Evolutionary conservation across 2,329 filamentous ascomycete genomes (phyloP), one percentile per base, ranked within the genome.

Genomic region (Coleophoma eucalyptorum): DNA sequence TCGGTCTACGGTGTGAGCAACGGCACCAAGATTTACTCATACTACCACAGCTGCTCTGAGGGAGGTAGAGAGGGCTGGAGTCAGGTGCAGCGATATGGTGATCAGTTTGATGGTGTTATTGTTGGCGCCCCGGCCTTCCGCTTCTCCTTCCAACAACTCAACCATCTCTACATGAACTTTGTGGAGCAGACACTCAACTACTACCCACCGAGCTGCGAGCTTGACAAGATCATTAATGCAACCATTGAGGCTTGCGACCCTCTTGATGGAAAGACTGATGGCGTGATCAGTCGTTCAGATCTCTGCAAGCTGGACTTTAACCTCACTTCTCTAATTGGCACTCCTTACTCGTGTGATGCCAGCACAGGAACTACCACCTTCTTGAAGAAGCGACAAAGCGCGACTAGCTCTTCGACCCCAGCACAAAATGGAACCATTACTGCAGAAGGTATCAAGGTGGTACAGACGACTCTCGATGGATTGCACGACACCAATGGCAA

Each of bases 251-350:
- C 49, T 34, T 51, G 49, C 43, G 49, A 51, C 38, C 21, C 43
- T 11, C 49, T 51, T 32, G 49, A 51, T 35, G 44, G 49, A 16
- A 48, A 35, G 26, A 48, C 44, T 2, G 49, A 51, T 15, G 49
- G 49, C 15, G 44, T 51, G 10, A 21, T 51, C 16, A 65, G 70
- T 15, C 68, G 73, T 4, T 71, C 69, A 0, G 73, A 76, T 43
- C 67, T 76, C 11, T 76, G 73, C 65, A 67, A 65, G 51, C 56
- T 74, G 11, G 56, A 71, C 46, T 74, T 73, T 61, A 69, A 79
- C 58, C 56, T 76, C 34, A 71, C 61, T 50, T 63, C 67, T 12
- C 70, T 69, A 40, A 64, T 79, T 50, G 77, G 76, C 31, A 55
- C 67, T 48, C 46, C 69, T 4, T 80, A 69, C 63, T 69, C 57